Base-by-base conservation (phyloP, 257 asterid species). In the Gentiana dahurica region DNA sequence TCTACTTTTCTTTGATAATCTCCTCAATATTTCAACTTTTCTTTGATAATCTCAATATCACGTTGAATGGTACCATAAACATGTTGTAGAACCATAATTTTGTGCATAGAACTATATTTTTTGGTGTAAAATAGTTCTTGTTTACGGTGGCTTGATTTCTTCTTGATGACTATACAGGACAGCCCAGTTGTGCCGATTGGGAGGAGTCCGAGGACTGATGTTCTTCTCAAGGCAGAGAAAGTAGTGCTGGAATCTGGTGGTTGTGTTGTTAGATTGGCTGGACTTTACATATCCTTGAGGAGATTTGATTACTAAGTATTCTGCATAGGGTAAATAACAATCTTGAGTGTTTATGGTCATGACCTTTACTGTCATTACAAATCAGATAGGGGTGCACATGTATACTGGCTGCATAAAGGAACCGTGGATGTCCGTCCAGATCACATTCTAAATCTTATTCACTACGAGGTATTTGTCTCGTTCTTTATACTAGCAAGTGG, bases 251-350 rank as follows among this genome's bases (percentile, higher is more conserved):
- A 92, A 56, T 76, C 82, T 41, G 94, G 90, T 33, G 99, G 99
- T 48, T 88, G 84, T 49, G 94, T 85, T 44, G 77, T 88, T 69
- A 83, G 99, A 85, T 75, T 92, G 67, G 95, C 99, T 60, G 99
- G 97, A 66, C 97, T 92, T 54, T 92, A 88, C 75, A 92, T 92
- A 92, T 92, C 98, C 97, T 87, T 82, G 48, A 45, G 32, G 12
- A 38, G 12, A 34, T 64, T 10, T 56, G 38, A 8, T 58, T 9
- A 13, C n/a, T 37, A 4, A 12, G n/a, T 45, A 2, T 33, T 33
- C 52, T 50, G 5, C 12, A 32, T 36, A 13, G 49, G 54, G 64
- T 5, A 13, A 34, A 41, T 44, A 53, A 36, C 59, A 6, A 50
- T 62, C 53, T n/a, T 11, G 33, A n/a, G 48, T 48, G 35, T 33